Conservation (phyloP, 73 alveolate species). For the Paramecium sonneborni region DNA sequence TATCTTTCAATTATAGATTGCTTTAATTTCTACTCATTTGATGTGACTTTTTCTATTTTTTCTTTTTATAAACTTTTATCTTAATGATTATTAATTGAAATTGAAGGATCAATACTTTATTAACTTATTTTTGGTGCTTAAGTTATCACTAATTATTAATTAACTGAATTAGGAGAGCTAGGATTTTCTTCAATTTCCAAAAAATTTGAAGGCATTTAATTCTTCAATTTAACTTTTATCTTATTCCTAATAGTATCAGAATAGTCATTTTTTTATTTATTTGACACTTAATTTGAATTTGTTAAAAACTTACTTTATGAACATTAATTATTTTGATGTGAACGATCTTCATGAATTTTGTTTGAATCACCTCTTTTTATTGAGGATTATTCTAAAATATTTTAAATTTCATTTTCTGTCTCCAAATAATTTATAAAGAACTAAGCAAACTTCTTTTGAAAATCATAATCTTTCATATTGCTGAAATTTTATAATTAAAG, state of each 20-base stretch:
- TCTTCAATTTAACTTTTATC: neutral
- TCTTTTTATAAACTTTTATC: neutral
- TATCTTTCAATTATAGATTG: neutral
- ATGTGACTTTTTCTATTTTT: neutral
- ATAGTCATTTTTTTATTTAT: neutral
- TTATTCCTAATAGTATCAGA: neutral
- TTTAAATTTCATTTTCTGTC: neutral
- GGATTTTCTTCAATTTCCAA: neutral
- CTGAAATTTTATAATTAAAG: neutral
- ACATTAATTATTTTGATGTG: neutral
- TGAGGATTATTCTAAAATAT: neutral
- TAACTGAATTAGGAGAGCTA: neutral
- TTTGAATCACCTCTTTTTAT: neutral
- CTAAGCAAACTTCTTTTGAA: neutral
- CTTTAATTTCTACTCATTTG: neutral
- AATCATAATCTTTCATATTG: neutral
- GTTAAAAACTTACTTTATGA: neutral
- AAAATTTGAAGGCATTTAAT: neutral
- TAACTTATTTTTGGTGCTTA: neutral
- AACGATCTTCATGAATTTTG: neutral
- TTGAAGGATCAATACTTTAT: neutral
- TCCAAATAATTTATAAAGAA: neutral
- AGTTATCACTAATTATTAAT: neutral
- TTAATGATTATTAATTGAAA: neutral
- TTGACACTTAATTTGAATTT: neutral